Evolutionary conservation across 768 basidiomycete species (phyloP), one percentile per base, ranked within the genome.

Genomic region (Cyclocybe cylindracea): DNA sequence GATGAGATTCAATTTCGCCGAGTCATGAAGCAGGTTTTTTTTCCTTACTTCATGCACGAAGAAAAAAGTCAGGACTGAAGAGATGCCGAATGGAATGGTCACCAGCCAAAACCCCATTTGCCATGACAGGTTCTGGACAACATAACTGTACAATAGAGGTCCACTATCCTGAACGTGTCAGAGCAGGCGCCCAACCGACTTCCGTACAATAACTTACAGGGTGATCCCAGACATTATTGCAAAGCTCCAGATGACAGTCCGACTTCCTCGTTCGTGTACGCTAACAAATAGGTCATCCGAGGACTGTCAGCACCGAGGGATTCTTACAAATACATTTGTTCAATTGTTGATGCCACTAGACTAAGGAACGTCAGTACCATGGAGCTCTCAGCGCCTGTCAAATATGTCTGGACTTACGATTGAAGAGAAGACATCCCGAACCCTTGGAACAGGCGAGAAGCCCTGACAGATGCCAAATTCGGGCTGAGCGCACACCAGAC

Each of bases 91-190:
- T 1, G 72, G 69, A 40, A 78, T 77, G 29, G 68, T 66, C n/a
- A 77, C 70, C 51, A 77, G 72, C 76, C 76, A 78, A 59, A 77
- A 78, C 13, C 73, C 73, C 70, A 71, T 71, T 44, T 74, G 68
- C 73, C 75, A 72, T 2, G 74, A 67, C 19, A 71, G 46, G 51
- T 74, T 73, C 48, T 73, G 67, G 10, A 77, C 69, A n/a, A 77
- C 74, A 56, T 75, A 75, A 52, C 76, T 74, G 55, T 74, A 77
- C n/a, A 78, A 64, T 35, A 77, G 58, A 0, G 76, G 74, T 0
- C 74, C 72, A 14, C 74, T 71, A 24, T 24, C 24, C 24, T 24
- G 24, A 24, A 24, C 24, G 24, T 24, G 24, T 24, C 24, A 24
- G 24, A 24, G 24, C 24, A 5, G 24, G 24, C 24, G 4, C 5